phyloP scores from a whole-genome alignment of 495 filamentous ascomycete genomes.

The Neurospora sp. region DNA sequence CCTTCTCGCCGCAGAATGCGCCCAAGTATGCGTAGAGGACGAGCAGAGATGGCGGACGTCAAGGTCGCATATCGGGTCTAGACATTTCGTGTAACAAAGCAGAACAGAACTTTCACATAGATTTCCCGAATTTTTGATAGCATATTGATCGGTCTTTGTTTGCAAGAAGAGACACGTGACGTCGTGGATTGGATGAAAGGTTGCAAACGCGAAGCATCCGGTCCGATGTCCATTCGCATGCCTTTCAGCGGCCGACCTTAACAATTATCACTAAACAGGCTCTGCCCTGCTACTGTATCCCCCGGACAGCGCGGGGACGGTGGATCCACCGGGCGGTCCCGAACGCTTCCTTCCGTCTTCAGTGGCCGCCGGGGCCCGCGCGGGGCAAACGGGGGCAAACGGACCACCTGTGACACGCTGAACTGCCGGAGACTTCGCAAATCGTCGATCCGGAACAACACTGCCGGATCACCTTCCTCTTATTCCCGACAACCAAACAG shows the following conservation, averaged over 20 bases:
- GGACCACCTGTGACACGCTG: not conserved
- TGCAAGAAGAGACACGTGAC: not conserved
- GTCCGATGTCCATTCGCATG: not conserved
- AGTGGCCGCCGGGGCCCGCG: not conserved
- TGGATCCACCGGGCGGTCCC: not conserved
- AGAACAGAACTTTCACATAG: not conserved
- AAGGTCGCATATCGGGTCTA: not conserved
- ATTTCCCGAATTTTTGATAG: not conserved
- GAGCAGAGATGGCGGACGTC: not conserved
- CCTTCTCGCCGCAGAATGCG: slow-evolving; percentile 1
- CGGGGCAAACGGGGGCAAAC: not conserved
- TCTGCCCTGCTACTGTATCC: not conserved
- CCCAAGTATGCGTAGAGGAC: not conserved
- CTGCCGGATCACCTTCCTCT: not conserved
- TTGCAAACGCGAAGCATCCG: not conserved
- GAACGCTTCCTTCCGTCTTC: not conserved
- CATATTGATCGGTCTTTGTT: not conserved
- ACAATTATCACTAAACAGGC: not conserved
- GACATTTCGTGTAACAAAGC: not conserved
- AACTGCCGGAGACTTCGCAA: not conserved
- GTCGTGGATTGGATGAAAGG: not conserved
- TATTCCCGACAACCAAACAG: not conserved
- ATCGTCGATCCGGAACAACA: not conserved
- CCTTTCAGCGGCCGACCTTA: not conserved
- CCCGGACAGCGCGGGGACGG: not conserved